Evolutionary conservation across 164 flowering plant genomes (phyloP), one percentile per base, ranked within the genome.

Genomic region (Tinospora cordifolia): DNA sequence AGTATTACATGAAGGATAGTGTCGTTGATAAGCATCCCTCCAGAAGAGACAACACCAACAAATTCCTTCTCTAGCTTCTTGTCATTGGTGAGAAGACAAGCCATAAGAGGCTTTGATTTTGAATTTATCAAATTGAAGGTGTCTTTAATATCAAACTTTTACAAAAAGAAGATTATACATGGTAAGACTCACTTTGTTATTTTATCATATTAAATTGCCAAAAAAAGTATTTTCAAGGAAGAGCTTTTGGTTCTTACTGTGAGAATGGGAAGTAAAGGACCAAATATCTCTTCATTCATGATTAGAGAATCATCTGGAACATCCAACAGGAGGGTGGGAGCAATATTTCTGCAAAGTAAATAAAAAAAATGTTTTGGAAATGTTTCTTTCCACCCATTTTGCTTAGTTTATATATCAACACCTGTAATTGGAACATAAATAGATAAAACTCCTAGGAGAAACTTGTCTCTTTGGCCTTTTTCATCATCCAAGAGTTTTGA

Each of bases 281-380:
- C 98, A 79, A n/a, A n/a, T n/a, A n/a, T n/a, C n/a, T n/a, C n/a
- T n/a, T n/a, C n/a, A n/a, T n/a, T n/a, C n/a, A n/a, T n/a, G n/a
- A n/a, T n/a, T n/a, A n/a, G n/a, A n/a, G n/a, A n/a, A n/a, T n/a
- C n/a, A n/a, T n/a, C n/a, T n/a, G n/a, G n/a, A n/a, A n/a, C n/a
- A n/a, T n/a, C n/a, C n/a, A n/a, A n/a, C n/a, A n/a, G n/a, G n/a
- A 94, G 66, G 58, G 98, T 90, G 24, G 98, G 98, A 80, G 92
- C 83, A 79, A 94, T 90, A 69, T 74, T 83, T 71, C 98, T 91
- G 85, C 62, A 72, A 57, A 27, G 62, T 25, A 74, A 49, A 27
- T 30, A 68, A 68, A 65, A 15, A 62, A 68, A 13, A 46, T 47
- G 36, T 3, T 30, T 44, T 21, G n/a, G 14, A 25, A 74, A 34